Evolutionary conservation across 1,284 basidiomycete species (phyloP), one percentile per base, ranked within the genome.

Genomic region (Tilletia indica): DNA sequence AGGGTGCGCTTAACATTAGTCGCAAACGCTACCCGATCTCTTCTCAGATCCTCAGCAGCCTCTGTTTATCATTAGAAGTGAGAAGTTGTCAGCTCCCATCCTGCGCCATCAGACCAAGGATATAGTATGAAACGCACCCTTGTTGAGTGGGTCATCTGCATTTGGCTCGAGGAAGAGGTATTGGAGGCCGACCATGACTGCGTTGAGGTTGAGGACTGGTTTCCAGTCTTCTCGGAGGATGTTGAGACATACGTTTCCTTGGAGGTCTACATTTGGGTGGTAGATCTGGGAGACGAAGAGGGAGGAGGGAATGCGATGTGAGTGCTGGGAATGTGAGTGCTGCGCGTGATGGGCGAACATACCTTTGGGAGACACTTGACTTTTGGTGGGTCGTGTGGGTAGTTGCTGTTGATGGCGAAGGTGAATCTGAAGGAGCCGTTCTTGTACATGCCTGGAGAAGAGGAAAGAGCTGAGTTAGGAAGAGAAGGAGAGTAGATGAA

Each of bases 211-310:
- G 69, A 99, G 88, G 3, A 98, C 97, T 16, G 97, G 97, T 84
- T 99, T 99, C 97, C 97, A 99, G 87, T 99, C 97, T 87, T 99
- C 97, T 84, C 97, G 90, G 73, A 99, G 88, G 81, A 99, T 98
- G 87, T 99, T 99, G 45, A 86, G 82, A 74, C 86, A 86, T 49
- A 98, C 94, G 78, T 97, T 97, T 68, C 95, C 95, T 64, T 98
- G 93, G 47, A 97, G 89, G 85, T 99, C 96, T 66, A 99, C 91
- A 82, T 99, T 99, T 1, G 97, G 97, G 85, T 99, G 97, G 86
- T 99, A 99, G 84, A 99, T 97, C 95, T 97, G 76, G 36, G 47
- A 11, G 42, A 58, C 31, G 58, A 56, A 38, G 36, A 70, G n/a
- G 25, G 25, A 66, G 19, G 21, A n/a, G n/a, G 4, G 25, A 31